A percentile compares a stretch with the other conserved stretches of the same genome.
These are phyloP conservation scores for Pleurotus pulmonarius DNA, from an alignment of 768 basidiomycete species.

Conservation along the genomic window DNA sequence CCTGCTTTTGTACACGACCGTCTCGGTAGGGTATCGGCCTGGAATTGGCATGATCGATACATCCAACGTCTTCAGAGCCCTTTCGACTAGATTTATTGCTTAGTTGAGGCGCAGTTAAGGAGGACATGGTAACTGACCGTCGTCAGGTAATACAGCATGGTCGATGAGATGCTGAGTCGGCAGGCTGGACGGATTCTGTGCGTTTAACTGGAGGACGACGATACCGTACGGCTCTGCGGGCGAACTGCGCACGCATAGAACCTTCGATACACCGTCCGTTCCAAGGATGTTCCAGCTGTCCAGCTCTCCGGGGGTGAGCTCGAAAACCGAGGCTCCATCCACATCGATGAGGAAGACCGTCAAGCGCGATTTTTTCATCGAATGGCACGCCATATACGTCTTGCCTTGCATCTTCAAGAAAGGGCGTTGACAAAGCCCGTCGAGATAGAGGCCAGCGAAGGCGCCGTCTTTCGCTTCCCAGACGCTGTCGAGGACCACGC, in stretches of 20 bases:
- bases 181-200: constrained; percentile 3
- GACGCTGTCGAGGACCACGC: constrained; percentile 33
- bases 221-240: constrained; percentile 44
- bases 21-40: constrained; percentile 45
- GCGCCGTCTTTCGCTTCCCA: constrained; percentile 29
- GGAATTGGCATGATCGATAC: constrained; percentile 48
- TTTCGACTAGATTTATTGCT: constrained; percentile 28
- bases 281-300: constrained; percentile 54
- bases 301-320: constrained; percentile 39
- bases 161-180: constrained; percentile 38
- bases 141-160: constrained; percentile 31
- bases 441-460: constrained; percentile 65
- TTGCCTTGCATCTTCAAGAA: constrained; percentile 26
- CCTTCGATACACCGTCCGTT: constrained; percentile 36
- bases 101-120: background rate
- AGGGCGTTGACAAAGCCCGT: constrained; percentile 38
- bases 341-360: constrained; percentile 46
- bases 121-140: constrained; percentile 29
- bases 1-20: constrained; percentile 43
- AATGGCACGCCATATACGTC: constrained; percentile 37
- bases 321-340: constrained; percentile 32
- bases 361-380: constrained; percentile 50
- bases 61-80: constrained; percentile 35
- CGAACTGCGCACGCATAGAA: constrained; percentile 50
- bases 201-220: constrained; percentile 38